Evolutionary conservation across 2,329 filamentous ascomycete species (phyloP).

Genomic region (Penicillium vulpinum): DNA sequence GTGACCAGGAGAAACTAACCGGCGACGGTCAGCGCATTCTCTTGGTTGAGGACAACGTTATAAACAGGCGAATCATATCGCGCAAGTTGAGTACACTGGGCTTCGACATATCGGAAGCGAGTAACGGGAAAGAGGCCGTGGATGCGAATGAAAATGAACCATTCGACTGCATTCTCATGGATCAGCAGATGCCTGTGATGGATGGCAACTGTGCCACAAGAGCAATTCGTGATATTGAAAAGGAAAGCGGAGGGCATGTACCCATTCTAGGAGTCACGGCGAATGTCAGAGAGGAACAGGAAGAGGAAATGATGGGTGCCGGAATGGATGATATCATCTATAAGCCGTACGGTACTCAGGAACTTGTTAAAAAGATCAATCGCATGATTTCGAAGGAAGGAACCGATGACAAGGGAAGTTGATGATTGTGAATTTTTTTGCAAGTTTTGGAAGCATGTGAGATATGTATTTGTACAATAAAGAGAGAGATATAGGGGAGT

Average conservation of each 20-base stretch:
- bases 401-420: background rate
- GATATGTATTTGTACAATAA: background rate
- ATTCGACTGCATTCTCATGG: slow-evolving; percentile 72
- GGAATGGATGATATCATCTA: slow-evolving; percentile 78
- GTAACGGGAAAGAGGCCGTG: slow-evolving; percentile 46
- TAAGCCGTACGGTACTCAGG: slow-evolving; percentile 76
- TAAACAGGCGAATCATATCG: slow-evolving; percentile 44
- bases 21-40: slow-evolving; percentile 29
- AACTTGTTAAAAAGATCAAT: slow-evolving; percentile 67
- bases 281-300: slow-evolving; percentile 73
- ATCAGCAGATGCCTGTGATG: slow-evolving; percentile 82
- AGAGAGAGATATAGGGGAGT: no score
- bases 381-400: slow-evolving; percentile 42
- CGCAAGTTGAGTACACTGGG: slow-evolving; percentile 39
- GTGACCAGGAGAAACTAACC: background rate
- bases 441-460: background rate
- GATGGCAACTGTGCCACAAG: slow-evolving; percentile 73
- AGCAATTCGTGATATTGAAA: slow-evolving; percentile 68
- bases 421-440: background rate
- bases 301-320: slow-evolving; percentile 67
- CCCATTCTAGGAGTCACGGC: slow-evolving; percentile 57
- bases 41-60: slow-evolving; percentile 48
- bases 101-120: slow-evolving; percentile 37
- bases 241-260: slow-evolving; percentile 46
- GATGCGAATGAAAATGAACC: slow-evolving; percentile 35